These are phyloP conservation scores for Ampelocalamus luodianensis DNA, from an alignment of 176 grass and related monocot genomes.

Conservation along the genomic window DNA sequence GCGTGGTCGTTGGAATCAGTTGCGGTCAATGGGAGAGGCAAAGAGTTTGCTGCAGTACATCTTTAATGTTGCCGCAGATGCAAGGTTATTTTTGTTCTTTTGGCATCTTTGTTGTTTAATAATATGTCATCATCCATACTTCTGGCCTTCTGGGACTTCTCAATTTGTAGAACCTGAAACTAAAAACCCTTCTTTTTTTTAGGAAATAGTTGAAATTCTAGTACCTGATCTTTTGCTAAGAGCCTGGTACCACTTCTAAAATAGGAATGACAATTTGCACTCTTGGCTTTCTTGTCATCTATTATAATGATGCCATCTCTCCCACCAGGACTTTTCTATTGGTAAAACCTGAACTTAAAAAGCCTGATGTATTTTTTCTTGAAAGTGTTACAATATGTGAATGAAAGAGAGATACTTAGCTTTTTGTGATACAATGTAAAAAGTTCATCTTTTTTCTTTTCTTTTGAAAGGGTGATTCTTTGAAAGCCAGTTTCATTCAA, in stretches of 20 bases:
- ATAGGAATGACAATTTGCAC: neutral
- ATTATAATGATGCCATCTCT: neutral
- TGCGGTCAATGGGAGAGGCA: constrained; percentile 87
- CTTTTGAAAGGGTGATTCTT: constrained; percentile 6
- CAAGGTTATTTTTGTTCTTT: constrained; percentile 59
- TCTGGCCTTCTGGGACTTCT: neutral
- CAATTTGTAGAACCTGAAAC: constrained; percentile 27
- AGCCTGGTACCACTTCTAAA: neutral
- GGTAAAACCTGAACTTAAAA: constrained; percentile 11
- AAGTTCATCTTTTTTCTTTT: neutral
- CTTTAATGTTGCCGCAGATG: constrained; percentile 81
- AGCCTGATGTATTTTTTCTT: neutral
- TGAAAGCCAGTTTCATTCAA: neutral
- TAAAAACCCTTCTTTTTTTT: constrained; percentile 10
- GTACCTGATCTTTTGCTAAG: constrained; percentile 13
- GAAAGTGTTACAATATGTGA: neutral
- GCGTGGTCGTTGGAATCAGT: constrained; percentile 86
- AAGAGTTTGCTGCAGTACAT: constrained; percentile 93
- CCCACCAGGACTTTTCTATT: neutral
- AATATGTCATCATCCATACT: neutral
- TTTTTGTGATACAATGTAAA: constrained; percentile 4
- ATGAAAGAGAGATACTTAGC: neutral
- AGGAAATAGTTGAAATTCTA: neutral
- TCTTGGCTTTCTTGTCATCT: constrained; percentile 5
- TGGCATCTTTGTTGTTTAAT: constrained; percentile 28